Base-by-base conservation (phyloP, 345 rosid species). In the Melastoma malabathricum region DNA sequence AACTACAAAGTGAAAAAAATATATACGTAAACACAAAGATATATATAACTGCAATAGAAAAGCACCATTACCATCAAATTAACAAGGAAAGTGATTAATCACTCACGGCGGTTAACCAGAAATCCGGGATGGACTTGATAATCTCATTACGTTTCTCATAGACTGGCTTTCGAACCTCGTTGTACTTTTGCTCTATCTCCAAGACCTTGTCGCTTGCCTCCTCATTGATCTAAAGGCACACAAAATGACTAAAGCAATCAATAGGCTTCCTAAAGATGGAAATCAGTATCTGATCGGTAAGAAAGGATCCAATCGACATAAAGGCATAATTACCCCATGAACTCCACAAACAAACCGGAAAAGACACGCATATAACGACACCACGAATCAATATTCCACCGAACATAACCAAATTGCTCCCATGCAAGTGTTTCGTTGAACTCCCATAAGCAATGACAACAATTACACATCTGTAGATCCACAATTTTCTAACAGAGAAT, bases 21-120 rank as follows among this genome's bases (percentile, higher is more conserved):
- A 47, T 25, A 5, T 41, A 49, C 46, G 29, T 47, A 15, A 46
- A 8, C 18, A 17, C 43, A 14, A 49, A 22, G 10, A 13, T 12
- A 10, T 27, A 14, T 31, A 10, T 18, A 51, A 29, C 13, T 27
- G 43, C 3, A 64, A 38, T 44, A 10, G n/a, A 13, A 44, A 29
- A 51, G 52, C 22, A 13, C 20, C 49, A 16, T 18, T 9, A 34
- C 41, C 44, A 20, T 15, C 23, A 6, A 18, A 64, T 22, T 14
- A 48, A 15, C 25, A 51, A 23, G 49, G 46, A 34, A 1, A 18
- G 50, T 27, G 50, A 54, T 43, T 53, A 48, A 66, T 15, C 31
- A 71, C 86, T 84, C 52, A 90, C 96, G 60, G 96, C 96, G 60
- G 92, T 84, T 56, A 84, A 58, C 96, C 96, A 90, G 68, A 90